phyloP scores from a whole-genome alignment of 2,329 filamentous ascomycete species.

The Alternaria viburni region DNA sequence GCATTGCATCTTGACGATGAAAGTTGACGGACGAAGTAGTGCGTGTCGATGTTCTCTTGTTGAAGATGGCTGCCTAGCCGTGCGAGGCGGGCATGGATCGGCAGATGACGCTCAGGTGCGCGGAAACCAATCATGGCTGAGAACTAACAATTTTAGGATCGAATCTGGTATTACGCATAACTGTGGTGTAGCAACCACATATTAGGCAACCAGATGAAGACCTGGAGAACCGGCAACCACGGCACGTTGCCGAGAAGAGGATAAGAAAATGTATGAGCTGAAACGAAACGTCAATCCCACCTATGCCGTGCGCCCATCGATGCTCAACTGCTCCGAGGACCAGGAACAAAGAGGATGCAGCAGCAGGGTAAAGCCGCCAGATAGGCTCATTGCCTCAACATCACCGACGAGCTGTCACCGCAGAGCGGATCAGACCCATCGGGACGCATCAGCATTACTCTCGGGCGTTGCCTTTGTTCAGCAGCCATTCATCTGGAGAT shows the following conservation, averaged over 20 bases:
- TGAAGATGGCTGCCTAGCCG: conserved; percentile 14
- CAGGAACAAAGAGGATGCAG: conserved; percentile 30
- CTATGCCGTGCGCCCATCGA: conserved; percentile 30
- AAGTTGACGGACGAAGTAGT: background rate
- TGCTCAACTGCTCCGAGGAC: conserved; percentile 19
- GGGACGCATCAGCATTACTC: conserved; percentile 25
- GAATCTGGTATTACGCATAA: background rate
- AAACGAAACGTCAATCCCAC: conserved; percentile 45
- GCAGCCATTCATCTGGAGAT: conserved; percentile 36
- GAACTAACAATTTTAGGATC: background rate
- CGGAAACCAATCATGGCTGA: background rate
- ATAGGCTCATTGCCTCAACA: conserved; percentile 32
- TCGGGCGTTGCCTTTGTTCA: conserved; percentile 48
- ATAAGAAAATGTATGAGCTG: conserved; percentile 36
- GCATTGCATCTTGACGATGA: conserved; percentile 4
- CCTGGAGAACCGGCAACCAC: background rate
- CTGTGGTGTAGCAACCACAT: background rate
- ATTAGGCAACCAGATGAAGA: background rate
- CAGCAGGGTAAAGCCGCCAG: conserved; percentile 40
- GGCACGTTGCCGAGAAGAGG: background rate
- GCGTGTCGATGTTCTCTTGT: background rate
- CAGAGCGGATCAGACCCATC: conserved; percentile 15
- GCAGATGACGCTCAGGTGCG: conserved; percentile 10
- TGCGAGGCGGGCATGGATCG: conserved; percentile 8
- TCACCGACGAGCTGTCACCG: conserved; percentile 14